Evolutionary conservation across 2,329 filamentous ascomycete genomes (phyloP).

Genomic region (Onygenales sp.): DNA sequence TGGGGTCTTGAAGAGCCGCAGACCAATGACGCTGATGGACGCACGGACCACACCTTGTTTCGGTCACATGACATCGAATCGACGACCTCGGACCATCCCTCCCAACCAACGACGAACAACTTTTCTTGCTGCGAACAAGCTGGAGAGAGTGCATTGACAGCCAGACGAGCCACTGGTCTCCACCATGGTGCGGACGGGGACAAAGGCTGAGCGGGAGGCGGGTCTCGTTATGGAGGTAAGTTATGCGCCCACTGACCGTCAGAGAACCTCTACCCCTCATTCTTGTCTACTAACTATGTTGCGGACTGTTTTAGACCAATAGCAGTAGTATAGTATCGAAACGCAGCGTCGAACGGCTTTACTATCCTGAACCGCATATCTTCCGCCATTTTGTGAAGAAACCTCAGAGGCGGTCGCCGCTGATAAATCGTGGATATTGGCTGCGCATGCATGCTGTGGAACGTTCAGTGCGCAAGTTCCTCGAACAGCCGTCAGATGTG

Average conservation of each 20-base stretch:
- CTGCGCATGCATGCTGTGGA: constrained; percentile 77
- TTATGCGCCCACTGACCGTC: constrained; percentile 7
- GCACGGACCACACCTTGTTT: constrained; percentile 33
- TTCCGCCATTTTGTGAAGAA: constrained; percentile 83
- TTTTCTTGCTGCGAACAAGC: neutral
- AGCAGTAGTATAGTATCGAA: constrained; percentile 90
- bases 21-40: constrained; percentile 3
- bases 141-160: neutral
- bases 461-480: constrained; percentile 61
- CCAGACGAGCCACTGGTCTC: neutral
- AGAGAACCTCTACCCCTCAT: constrained; percentile 14
- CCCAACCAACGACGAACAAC: too few species aligned
- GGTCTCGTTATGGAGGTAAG: constrained; percentile 46
- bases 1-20: too few species aligned
- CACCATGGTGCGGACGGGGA: constrained; percentile 12
- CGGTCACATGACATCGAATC: constrained; percentile 5
- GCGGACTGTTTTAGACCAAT: constrained; percentile 55
- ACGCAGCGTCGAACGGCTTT: constrained; percentile 80
- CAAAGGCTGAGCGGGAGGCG: constrained; percentile 35
- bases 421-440: constrained; percentile 87
- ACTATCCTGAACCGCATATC: constrained; percentile 73
- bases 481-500: constrained; percentile 48
- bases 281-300: neutral
- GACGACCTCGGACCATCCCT: too few species aligned
- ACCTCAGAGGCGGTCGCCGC: constrained; percentile 69